Evolutionary conservation across 192 early-diverging fungal genomes (phyloP).

Genomic region (Gorgonomyces haynaldii): DNA sequence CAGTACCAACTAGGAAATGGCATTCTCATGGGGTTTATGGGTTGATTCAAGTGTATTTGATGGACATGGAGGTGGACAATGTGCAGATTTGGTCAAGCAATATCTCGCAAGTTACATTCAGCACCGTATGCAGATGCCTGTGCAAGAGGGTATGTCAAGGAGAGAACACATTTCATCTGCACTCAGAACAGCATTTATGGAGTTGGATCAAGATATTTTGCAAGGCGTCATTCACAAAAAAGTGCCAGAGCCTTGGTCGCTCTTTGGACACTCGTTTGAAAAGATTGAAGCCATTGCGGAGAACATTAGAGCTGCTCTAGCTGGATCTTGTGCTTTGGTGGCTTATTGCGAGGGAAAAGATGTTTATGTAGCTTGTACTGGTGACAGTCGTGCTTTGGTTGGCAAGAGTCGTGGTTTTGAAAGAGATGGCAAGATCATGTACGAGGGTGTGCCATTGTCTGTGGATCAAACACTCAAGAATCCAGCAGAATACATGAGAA

Average conservation of each 20-base stretch:
- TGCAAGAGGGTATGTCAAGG: background rate
- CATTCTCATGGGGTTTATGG: constrained; percentile 26
- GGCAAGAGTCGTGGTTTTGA: constrained; percentile 10
- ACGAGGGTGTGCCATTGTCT: constrained; percentile 21
- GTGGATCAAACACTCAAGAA: constrained; percentile 34
- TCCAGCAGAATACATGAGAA: constrained; percentile 28
- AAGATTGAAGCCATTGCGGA: constrained; percentile 1
- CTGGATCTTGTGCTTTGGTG: constrained; percentile 38
- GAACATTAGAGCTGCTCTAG: constrained; percentile 18
- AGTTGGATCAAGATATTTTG: constrained; percentile 33
- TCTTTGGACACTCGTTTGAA: background rate
- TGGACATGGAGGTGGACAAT: constrained; percentile 39
- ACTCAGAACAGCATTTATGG: constrained; percentile 28
- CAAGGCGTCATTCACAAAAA: constrained; percentile 18
- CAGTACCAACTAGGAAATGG: constrained; percentile 14
- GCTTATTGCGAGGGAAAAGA: constrained; percentile 34
- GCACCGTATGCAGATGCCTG: constrained; percentile 11
- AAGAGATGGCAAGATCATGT: constrained; percentile 12
- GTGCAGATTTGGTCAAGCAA: constrained; percentile 22
- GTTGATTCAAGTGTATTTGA: too few species aligned
- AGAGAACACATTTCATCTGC: constrained; percentile 17
- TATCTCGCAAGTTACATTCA: constrained; percentile 30
- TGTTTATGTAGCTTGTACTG: constrained; percentile 37
- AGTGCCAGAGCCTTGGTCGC: background rate
- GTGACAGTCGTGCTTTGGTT: constrained; percentile 36